Base-by-base conservation (phyloP, 140 eudicot genomes). In the Senecio squalidus region DNA sequence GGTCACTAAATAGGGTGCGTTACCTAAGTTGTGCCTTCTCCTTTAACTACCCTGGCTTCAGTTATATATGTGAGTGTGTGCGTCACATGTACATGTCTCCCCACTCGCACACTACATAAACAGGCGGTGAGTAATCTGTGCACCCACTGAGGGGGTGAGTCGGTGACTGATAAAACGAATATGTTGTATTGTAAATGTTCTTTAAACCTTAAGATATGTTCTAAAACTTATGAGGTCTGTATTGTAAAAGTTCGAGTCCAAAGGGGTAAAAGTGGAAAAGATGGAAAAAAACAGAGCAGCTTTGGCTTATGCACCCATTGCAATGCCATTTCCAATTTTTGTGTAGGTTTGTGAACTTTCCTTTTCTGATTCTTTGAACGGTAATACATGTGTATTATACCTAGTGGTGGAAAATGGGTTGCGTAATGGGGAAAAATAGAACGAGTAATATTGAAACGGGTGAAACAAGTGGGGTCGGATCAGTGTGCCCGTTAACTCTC, bases 181-280 rank as follows among this genome's bases (percentile, higher is more conserved):
- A 6, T 17, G 25, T 17, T 44, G 50, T 44, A 7, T 18, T 16
- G 50, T 21, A 21, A 10, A 44, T 17, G 2, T 9, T 44, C 50
- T 44, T 23, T 15, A 25, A 51, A 24, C 11, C 33, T 30, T 45
- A 47, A 13, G 47, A 47, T 29, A 62, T 47, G 40, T 25, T 4
- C 20, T 28, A 47, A 16, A 22, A 31, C 17, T 48, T 25, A 49
- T 23, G 29, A 28, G 52, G 50, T 4, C 39, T 38, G n/a, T 64
- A 49, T 6, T 23, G 51, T 64, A 36, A 49, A 49, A 10, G 31
- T 38, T 49, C 21, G 33, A 49, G 50, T 64, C 50, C n/a, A 31
- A 14, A 30, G 29, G 50, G 50, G 27, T 49, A 15, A 22, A 50
- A 28, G 55, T 31, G 30, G 50, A 33, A 50, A 33, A 21, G 39